phyloP scores from a whole-genome alignment of 495 filamentous ascomycete genomes.

The Chlorociboria aeruginascens region DNA sequence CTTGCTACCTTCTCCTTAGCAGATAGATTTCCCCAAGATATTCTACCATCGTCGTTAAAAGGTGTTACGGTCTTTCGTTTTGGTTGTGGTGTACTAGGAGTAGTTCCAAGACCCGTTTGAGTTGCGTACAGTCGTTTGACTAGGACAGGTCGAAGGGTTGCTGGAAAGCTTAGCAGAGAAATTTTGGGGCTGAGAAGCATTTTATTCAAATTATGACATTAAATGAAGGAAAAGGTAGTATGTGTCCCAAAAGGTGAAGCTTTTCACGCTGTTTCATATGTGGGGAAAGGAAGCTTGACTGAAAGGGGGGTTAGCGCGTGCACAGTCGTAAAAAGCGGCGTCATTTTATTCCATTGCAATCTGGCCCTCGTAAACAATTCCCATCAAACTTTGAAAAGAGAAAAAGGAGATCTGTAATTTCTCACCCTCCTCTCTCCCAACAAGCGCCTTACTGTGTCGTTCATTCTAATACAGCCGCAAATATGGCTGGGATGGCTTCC shows the following conservation, averaged over 20 bases:
- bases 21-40: conserved; percentile 68
- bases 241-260: not conserved
- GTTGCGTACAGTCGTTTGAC: conserved; percentile 39
- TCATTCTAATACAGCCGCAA: conserved; percentile 15
- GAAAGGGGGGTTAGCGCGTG: not conserved
- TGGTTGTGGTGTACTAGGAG: conserved; percentile 19
- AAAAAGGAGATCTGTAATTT: conserved; percentile 1
- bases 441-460: not conserved
- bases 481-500: conserved; percentile 70
- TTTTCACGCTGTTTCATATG: conserved; percentile 3
- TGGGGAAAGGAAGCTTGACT: conserved; percentile 14
- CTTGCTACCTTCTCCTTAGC: conserved; percentile 67
- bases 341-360: conserved; percentile 11
- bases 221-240: not conserved
- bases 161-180: conserved; percentile 4
- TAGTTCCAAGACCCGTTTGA: conserved; percentile 30
- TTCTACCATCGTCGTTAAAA: conserved; percentile 67
- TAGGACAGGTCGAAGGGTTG: conserved; percentile 15
- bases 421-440: not conserved
- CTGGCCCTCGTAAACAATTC: conserved; percentile 9
- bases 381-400: not conserved
- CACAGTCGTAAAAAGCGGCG: not conserved
- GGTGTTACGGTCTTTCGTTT: conserved; percentile 59
- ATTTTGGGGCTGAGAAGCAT: conserved; percentile 2
- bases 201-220: conserved; percentile 13